Evolutionary conservation across 208 protist species (phyloP), one percentile per base, ranked within the genome.

Genomic region (Leishmania arabica): DNA sequence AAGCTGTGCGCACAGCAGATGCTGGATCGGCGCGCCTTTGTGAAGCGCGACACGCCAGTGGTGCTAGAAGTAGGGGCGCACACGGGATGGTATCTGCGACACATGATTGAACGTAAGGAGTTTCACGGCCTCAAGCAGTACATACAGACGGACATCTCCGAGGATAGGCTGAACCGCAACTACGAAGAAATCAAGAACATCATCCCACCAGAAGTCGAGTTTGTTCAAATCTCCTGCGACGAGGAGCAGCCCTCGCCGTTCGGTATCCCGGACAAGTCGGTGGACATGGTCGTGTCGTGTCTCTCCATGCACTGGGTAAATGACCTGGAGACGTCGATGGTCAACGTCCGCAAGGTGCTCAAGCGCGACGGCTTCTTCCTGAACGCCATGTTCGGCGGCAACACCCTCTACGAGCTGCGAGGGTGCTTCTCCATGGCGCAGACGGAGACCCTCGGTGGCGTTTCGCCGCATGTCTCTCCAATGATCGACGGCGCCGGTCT

Each of bases 261-360:
- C 80, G 92, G 92, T 42, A 89, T 96, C 51, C 93, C 92, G 7
- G 88, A 92, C 75, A 88, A 92, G 65, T 95, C 93, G n/a, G 93
- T 98, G 24, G 95, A 98, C 78, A 96, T 98, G 92, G 90, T 91
- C 6, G 89, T 96, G 4, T 95, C 95, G 40, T 96, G 92, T 76
- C 87, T 98, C 19, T 96, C 91, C 13, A 93, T 98, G 92, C 95
- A 98, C 82, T 98, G 95, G 95, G 93, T 97, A 56, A 98, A 98
- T 78, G 93, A 98, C 77, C 82, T 98, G 31, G 92, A 98, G 84
- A 93, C 87, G 42, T 79, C 90, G 1, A 93, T 96, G 88, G 88
- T 92, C 62, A 93, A 97, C 73, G 89, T 97, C 19, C 89, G 92
- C 27, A 86, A 90, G 53, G 85, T 95, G 47, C 89, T 98, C 49